Evolutionary conservation across 441 rosid genomes (phyloP), one percentile per base, ranked within the genome.

Genomic region (Cnidoscolus chayamansa): DNA sequence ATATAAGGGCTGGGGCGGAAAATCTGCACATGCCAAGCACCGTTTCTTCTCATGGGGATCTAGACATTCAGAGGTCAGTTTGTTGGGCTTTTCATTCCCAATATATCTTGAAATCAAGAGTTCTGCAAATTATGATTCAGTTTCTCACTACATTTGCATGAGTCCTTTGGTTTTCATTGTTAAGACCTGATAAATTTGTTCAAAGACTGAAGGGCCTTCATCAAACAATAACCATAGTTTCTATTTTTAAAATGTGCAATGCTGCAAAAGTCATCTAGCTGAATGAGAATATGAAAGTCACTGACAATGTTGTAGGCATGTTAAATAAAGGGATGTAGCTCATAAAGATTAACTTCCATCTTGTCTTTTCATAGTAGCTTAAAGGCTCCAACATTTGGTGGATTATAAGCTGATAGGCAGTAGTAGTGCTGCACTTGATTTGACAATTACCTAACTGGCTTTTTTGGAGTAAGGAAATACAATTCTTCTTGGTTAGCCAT

Each of bases 31-130:
- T 72, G 76, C 96, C 6, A 88, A 84, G 76, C 96, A 90, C 50
- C 81, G 84, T 30, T 92, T 86, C 83, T 88, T 89, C 78, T 88
- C 98, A 4, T 94, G 99, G 99, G 98, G 94, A 54, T 81, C 79
- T 72, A 83, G 93, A 81, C 84, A 90, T 81, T 86, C 89, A 2
- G 98, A 94, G 97, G 97, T 90, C 57, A 61, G 84, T 76, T 65
- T 72, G 70, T 72, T 74, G 17, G 54, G 4, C 13, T 35, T 35
- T 48, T 71, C 63, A 45, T 48, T 56, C 53, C 43, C 37, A n/a
- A 25, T n/a, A 11, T 47, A 35, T 58, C 50, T 20, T 45, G 62
- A 48, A 48, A 59, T 63, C 50, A 35, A 45, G 53, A 50, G 43
- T 31, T 65, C 58, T 7, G 25, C 17, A 12, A 32, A 45, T 72